Conservation (phyloP, 805 yeast genomes). For the Citeromyces nyonsensis region DNA sequence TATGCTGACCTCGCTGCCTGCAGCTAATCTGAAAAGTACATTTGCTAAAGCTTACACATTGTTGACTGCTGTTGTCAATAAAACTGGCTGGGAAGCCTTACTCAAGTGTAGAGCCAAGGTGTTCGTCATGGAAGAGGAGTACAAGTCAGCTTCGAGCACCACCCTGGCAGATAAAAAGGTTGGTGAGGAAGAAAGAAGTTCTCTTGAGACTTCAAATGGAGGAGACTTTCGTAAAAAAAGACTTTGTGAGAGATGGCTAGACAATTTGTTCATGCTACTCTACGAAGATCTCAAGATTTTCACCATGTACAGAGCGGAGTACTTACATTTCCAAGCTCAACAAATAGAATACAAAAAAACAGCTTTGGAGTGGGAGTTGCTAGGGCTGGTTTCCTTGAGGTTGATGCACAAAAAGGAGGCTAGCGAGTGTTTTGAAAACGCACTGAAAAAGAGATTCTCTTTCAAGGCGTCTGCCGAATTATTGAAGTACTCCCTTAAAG, state of each 20-base stretch:
- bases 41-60: constrained; percentile 43
- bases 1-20: constrained; percentile 45
- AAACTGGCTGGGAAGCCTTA: constrained; percentile 61
- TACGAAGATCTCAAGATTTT: constrained; percentile 68
- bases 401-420: constrained; percentile 83
- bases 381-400: constrained; percentile 77
- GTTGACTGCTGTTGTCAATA: constrained; percentile 47
- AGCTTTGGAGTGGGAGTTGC: constrained; percentile 83
- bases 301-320: constrained; percentile 90
- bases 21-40: constrained; percentile 47
- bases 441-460: constrained; percentile 62
- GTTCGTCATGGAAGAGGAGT: constrained; percentile 58
- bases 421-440: constrained; percentile 63
- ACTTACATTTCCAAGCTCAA: constrained; percentile 78
- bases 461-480: constrained; percentile 66
- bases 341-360: constrained; percentile 64
- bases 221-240: constrained; percentile 44
- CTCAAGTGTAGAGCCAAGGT: constrained; percentile 42
- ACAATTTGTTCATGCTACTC: constrained; percentile 51
- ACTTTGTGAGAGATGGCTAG: constrained; percentile 63
- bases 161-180: not conserved
- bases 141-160: constrained; percentile 13
- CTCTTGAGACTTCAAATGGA: constrained; percentile 1
- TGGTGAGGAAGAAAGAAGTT: constrained; percentile 2
- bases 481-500: constrained; percentile 46